phyloP scores from a whole-genome alignment of 1,139 yeast species.

The Blastobotrys arbuscula region DNA sequence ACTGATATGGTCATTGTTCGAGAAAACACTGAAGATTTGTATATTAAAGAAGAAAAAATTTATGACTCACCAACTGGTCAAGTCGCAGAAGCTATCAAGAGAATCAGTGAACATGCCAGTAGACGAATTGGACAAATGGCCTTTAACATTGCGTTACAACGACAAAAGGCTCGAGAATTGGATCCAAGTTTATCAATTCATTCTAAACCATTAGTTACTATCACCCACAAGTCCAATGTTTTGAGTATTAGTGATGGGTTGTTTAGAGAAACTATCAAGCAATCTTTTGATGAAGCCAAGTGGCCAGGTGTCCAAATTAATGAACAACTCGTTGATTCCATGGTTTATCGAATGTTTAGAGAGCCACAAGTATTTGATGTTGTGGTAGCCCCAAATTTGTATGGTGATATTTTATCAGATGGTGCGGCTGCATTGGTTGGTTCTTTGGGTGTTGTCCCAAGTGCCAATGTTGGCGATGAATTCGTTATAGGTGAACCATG shows the following conservation, averaged over 20 bases:
- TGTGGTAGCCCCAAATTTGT: slow-evolving; percentile 95
- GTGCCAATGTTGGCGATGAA: slow-evolving; percentile 93
- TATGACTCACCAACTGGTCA: slow-evolving; percentile 65
- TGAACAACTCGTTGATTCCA: slow-evolving; percentile 97
- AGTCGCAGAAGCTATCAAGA: slow-evolving; percentile 96
- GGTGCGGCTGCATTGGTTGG: slow-evolving; percentile 99
- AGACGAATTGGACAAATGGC: slow-evolving; percentile 86
- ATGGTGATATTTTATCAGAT: slow-evolving; percentile 94
- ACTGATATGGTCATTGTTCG: slow-evolving; percentile 97
- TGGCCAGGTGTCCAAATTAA: slow-evolving; percentile 48
- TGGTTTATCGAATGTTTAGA: slow-evolving; percentile 98
- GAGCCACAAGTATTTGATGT: slow-evolving; percentile 97
- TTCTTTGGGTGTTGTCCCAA: slow-evolving; percentile 95
- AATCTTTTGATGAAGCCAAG: slow-evolving; percentile 58
- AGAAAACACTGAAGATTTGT: slow-evolving; percentile 96
- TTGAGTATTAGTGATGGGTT: slow-evolving; percentile 89
- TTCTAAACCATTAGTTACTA: slow-evolving; percentile 65
- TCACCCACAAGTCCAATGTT: slow-evolving; percentile 95
- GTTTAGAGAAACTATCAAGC: slow-evolving; percentile 86
- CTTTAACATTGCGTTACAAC: slow-evolving; percentile 82
- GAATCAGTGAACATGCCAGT: slow-evolving; percentile 87
- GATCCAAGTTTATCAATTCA: slow-evolving; percentile 46
- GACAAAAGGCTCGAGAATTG: slow-evolving; percentile 71
- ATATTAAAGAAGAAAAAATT: slow-evolving; percentile 85
- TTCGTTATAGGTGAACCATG: slow-evolving; percentile 99